Evolutionary conservation across 169 alveolate genomes (phyloP).

Genomic region (Cryptosporidium ubiquitum): DNA sequence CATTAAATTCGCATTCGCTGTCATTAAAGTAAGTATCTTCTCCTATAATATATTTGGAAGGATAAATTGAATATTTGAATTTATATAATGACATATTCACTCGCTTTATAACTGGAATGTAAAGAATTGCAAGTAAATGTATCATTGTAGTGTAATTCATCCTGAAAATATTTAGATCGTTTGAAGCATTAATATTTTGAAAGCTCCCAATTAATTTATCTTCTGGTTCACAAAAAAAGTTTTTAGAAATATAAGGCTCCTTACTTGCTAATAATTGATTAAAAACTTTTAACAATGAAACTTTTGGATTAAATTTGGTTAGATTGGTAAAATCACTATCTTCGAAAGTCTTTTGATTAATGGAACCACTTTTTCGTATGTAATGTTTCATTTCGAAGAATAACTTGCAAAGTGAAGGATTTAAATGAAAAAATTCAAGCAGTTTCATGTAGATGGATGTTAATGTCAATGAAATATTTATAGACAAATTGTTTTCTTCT

Average conservation of each 20-base stretch:
- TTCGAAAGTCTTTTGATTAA: neutral
- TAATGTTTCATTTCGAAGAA: slow-evolving; percentile 27
- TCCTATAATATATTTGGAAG: neutral
- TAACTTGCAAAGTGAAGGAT: slow-evolving; percentile 18
- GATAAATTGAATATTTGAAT: slow-evolving; percentile 24
- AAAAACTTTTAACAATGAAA: slow-evolving; percentile 34
- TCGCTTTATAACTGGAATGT: slow-evolving; percentile 60
- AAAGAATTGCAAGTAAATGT: slow-evolving; percentile 26
- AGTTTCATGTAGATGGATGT: slow-evolving; percentile 29
- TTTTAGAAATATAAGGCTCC: neutral
- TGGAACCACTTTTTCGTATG: neutral
- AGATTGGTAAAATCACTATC: neutral
- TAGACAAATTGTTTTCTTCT: neutral
- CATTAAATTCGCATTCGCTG: neutral
- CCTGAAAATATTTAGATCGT: neutral
- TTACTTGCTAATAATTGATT: neutral
- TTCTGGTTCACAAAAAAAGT: neutral
- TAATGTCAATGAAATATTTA: slow-evolving; percentile 44
- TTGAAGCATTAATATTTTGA: neutral
- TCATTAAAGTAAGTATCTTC: neutral
- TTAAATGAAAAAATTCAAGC: slow-evolving; percentile 26
- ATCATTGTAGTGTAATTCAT: slow-evolving; percentile 33
- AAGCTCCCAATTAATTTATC: neutral
- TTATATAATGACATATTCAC: slow-evolving; percentile 45
- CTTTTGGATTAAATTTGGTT: neutral